Base-by-base conservation (phyloP, 371 early-diverging fungal species). In the Lichtheimia corymbifera region DNA sequence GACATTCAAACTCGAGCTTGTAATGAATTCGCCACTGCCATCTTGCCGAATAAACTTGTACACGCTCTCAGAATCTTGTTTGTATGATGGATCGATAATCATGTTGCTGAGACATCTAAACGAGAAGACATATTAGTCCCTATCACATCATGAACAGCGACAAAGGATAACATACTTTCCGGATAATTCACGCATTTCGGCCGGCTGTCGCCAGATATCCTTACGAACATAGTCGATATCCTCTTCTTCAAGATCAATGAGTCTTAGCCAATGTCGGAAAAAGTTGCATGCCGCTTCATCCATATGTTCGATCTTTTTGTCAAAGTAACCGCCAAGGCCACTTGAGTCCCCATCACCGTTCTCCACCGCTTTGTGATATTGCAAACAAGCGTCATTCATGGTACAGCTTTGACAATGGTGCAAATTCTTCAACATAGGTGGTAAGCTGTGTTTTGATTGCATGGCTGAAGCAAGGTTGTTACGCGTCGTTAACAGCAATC, bases 191-290 rank as follows among this genome's bases (percentile, higher is more conserved):
- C 69, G 57, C 13, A 84, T 79, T 2, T 68, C 68, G 0, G 84
- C 78, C 11, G 71, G 59, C 63, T 89, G 66, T 13, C 81, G 85
- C 97, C 97, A 97, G 12, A 96, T 87, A 66, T 95, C 91, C 30
- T 84, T 84, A 20, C 89, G 84, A 15, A 82, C 73, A 40, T 82
- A 76, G 53, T 83, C 73, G 44, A 86, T 74, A 28, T 92, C 91
- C 0, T 79, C 75, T 66, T 97, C 95, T 59, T 98, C 98, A 55
- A 87, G 53, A 11, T 88, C 81, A 20, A 98, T 70, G 15, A 97
- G 61, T 4, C 69, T 64, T 63, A 90, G 86, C 98, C 98, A 97
- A 20, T 87, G 74, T 13, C 78, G 76, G 55, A 93, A 86, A 66
- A 98, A 97, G 15, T 54, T 69, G 13, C 80, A 30, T 9, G 90